Evolutionary conservation across 345 rosid species (phyloP), one percentile per base, ranked within the genome.

Genomic region (Gossypium raimondii): DNA sequence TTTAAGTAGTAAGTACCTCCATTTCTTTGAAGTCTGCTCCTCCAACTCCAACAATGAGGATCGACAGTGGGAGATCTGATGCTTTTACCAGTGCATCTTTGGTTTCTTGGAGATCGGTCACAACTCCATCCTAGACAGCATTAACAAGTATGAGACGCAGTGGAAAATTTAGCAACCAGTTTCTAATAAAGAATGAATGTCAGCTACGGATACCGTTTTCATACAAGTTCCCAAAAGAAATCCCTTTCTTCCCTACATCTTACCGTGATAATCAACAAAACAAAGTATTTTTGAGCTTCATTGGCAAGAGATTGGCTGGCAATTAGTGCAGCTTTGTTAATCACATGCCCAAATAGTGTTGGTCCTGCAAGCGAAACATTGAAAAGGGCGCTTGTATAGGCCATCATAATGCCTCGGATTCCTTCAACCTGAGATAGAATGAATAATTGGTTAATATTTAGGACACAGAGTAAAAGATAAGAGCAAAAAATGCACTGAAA

Each of bases 21-120:
- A 94, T 94, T 84, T 94, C 98, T 84, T 90, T 94, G 70, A 88
- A 94, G 82, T 94, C 98, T 25, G 98, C 98, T 84, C 98, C 98
- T 80, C 97, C 98, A 14, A 94, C 98, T 73, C 98, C 98, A 73
- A 94, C 93, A 58, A 94, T 90, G 61, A 94, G 90, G 81, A 94
- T 92, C 48, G 97, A 94, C 70, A 94, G 70, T 2, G 97, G 41
- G 41, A 34, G 41, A 34, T 34, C 41, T 5, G 50, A 45, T 45
- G 50, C 50, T 45, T 45, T 45, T 45, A 45, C 50, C 50, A 45
- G 50, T 2, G 12, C 10, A 45, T 45, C 50, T 45, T 45, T 45
- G 50, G 50, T 45, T 45, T 45, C 50, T 45, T 9, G 50, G 50
- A 45, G 50, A 45, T 45, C 50, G 3, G 50, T 45, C 12, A 45